Evolutionary conservation across 2,329 filamentous ascomycete species (phyloP), one percentile per base, ranked within the genome.

Genomic region (Lizonia empirigonia): DNA sequence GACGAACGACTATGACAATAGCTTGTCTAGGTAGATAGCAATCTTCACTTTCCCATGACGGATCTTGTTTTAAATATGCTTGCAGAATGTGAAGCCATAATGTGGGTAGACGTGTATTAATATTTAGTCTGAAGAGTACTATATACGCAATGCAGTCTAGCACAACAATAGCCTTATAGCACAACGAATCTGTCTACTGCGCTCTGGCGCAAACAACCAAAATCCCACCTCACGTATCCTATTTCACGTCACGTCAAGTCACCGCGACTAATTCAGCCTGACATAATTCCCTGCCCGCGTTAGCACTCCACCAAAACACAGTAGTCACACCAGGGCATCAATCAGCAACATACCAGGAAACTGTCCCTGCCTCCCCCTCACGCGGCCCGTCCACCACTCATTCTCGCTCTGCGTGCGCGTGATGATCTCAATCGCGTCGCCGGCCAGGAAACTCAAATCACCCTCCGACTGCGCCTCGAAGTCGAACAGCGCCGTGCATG

Each of bases 391-490:
- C 94, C 94, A 99, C 94, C 94, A 99, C 74, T 99, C 94, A 63
- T 99, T 97, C 42, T 90, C 87, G 66, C 96, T 97, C 56, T 83
- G 81, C n/a, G 91, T 96, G 61, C 90, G 83, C 53, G 81, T 82
- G 2, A 94, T 73, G 62, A 99, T 92, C 73, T 97, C 92, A 66
- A 99, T 97, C 4, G 88, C 77, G 56, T 99, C 94, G 5, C 93
- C 92, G 0, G 90, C 85, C 15, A 82, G 83, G 77, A 99, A 99
- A 65, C 90, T 96, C 56, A 99, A 78, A 70, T 99, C 94, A 3
- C 92, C 92, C 58, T 96, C 91, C 1, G 93, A 92, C 71, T 97
- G 92, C 5, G 94, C 94, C 56, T 96, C 90, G 68, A 96, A 99
- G 69, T 97, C 94, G 74, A 97, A 99, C 55, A 99, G 76, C 7